Conservation (phyloP, 139 green algal species). For the Chlorella vulgaris region DNA sequence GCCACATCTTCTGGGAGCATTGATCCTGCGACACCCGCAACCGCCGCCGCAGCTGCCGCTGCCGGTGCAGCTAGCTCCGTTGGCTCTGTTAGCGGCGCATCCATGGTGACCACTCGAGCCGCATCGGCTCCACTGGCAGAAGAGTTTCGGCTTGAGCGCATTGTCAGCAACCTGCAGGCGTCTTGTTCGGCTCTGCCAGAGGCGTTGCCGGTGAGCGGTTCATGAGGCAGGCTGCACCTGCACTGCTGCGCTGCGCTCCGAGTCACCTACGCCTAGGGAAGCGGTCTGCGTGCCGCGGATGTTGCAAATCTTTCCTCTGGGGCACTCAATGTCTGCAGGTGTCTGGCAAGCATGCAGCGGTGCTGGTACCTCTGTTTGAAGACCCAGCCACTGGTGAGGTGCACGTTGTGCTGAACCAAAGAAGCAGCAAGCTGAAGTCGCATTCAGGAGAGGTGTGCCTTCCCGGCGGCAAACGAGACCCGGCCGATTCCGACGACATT, state of each 20-base stretch:
- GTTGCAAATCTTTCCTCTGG: not conserved
- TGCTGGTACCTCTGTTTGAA: conserved; percentile 73
- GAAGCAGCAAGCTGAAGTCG: conserved; percentile 47
- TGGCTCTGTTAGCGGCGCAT: not conserved
- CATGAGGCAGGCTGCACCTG: no score
- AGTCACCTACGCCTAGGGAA: no score
- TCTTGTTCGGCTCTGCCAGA: not conserved
- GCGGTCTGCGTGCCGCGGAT: no score
- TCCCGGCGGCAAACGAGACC: conserved; percentile 78
- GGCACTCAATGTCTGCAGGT: conserved; percentile 21
- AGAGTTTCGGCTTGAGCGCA: not conserved
- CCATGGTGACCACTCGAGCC: conserved; percentile 15
- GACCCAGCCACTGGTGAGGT: conserved; percentile 32
- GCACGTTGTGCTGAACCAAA: conserved; percentile 67
- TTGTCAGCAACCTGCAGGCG: conserved; percentile 20
- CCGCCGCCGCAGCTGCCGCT: not conserved
- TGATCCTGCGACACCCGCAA: no score
- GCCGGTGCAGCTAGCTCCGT: no score
- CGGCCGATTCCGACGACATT: conserved; percentile 60
- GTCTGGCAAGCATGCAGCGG: conserved; percentile 41
- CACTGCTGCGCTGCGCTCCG: no score
- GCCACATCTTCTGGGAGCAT: no score
- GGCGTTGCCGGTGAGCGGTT: not conserved
- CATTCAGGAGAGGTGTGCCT: conserved; percentile 73
- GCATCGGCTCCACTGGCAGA: not conserved